Conservation (phyloP, 2,329 filamentous ascomycete genomes). For the Stagonosporopsis cucurbitacearum region DNA sequence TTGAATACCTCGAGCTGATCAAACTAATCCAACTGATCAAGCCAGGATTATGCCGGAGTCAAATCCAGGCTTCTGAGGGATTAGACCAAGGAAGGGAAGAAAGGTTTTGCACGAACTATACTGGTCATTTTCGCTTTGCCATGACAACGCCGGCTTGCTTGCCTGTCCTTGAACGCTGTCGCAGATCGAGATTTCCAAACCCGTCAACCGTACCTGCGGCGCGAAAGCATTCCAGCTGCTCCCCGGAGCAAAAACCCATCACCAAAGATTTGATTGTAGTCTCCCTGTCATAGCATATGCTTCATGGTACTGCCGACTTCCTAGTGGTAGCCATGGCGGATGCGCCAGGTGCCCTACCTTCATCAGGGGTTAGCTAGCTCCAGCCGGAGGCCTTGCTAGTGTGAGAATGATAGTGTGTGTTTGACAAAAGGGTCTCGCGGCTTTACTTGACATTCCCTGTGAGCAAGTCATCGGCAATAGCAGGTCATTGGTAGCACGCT, state of each 20-base stretch:
- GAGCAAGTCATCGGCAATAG: neutral
- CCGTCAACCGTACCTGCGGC: neutral
- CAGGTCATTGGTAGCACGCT: neutral
- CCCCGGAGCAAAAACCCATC: neutral
- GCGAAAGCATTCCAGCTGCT: neutral
- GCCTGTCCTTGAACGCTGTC: neutral
- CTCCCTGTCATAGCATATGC: neutral
- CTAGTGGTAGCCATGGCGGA: neutral
- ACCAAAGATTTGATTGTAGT: neutral
- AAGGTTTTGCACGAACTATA: neutral
- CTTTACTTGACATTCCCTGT: neutral
- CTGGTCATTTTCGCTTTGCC: too few species aligned
- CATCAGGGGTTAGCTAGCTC: neutral
- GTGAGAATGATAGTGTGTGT: neutral
- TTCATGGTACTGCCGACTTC: neutral
- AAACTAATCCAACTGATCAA: too few species aligned
- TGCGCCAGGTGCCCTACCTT: neutral
- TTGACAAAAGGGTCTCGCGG: neutral
- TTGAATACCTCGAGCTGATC: too few species aligned
- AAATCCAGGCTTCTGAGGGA: too few species aligned
- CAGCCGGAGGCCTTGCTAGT: neutral
- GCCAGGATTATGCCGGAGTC: too few species aligned
- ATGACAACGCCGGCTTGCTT: too few species aligned
- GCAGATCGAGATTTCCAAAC: neutral
- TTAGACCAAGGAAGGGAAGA: neutral